Evolutionary conservation across 169 alveolate species (phyloP), one percentile per base, ranked within the genome.

Genomic region (Plasmodium inui): DNA sequence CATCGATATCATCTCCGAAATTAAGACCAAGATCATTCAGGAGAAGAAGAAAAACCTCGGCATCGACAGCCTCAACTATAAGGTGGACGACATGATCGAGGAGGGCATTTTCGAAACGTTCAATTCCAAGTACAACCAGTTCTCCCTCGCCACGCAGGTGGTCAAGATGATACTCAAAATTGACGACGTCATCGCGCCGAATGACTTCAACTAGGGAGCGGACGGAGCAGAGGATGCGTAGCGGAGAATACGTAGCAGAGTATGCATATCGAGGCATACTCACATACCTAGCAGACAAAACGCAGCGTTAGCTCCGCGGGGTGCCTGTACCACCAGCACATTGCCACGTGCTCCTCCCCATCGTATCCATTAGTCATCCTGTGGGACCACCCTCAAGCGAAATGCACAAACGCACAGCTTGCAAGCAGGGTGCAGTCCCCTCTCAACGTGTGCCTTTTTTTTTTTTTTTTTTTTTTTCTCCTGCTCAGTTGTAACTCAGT

Each of bases 121-220:
- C 57, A 96, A 97, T 50, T 98, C 99, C 14, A 99, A 99, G 96
- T 97, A 95, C 70, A 98, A 98, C 82, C 99, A 99, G 92, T 94
- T 99, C 46, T 98, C 99, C 82, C 97, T 99, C 61, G 99, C 99
- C 22, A 99, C 99, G 2, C 99, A 99, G 97, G 99, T 99, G 9
- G 99, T 99, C 71, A 99, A 99, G 95, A 99, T 99, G 99, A 99
- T 99, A 82, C 96, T 99, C 37, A 99, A 99, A 94, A 99, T 99
- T 61, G 99, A 99, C 95, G 99, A 99, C 95, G 99, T 99, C 67
- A 99, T 99, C 79, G 90, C 95, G 22, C 95, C 95, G 12, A 91
- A 91, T n/a, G 95, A 91, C 57, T 91, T 82, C 26, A 82, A 80
- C 67, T 91, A 82, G 78, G 44, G 82, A 50, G 1, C 28, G n/a